Conservation (phyloP, 768 basidiomycete species). For the Podaxis mareebaensis region DNA sequence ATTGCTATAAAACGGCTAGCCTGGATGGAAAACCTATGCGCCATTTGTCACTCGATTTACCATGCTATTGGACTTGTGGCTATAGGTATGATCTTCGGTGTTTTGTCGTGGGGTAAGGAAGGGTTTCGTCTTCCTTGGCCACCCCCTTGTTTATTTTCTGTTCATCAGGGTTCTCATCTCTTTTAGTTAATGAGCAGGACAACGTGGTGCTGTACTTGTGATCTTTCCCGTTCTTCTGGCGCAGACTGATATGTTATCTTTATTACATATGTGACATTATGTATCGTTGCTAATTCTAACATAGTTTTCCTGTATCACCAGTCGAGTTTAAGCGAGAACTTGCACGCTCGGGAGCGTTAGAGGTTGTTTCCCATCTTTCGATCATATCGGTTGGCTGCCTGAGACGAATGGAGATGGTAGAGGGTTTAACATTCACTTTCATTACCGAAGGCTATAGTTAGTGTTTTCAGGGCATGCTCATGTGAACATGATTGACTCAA, state of each 20-base stretch:
- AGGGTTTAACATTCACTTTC: not conserved
- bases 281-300: not conserved
- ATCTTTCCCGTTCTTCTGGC: not conserved
- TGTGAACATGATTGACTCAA: not conserved
- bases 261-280: slow-evolving; percentile 3
- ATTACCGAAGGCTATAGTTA: not conserved
- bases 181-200: not conserved
- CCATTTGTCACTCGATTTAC: not conserved
- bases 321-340: not conserved
- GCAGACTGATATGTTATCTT: slow-evolving; percentile 1
- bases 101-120: not conserved
- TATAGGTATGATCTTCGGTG: not conserved
- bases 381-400: not conserved
- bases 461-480: not conserved
- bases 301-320: not conserved
- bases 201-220: not conserved
- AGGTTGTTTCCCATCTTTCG: not conserved
- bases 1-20: not conserved
- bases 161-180: not conserved
- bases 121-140: not conserved
- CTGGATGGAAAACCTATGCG: not conserved
- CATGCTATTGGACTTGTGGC: not conserved
- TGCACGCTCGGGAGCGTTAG: not conserved
- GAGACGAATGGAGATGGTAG: not conserved
- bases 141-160: not conserved